These are phyloP conservation scores for Aspergillus brunneoviolaceus DNA, from an alignment of 2,329 filamentous ascomycete genomes.

Conservation along the genomic window DNA sequence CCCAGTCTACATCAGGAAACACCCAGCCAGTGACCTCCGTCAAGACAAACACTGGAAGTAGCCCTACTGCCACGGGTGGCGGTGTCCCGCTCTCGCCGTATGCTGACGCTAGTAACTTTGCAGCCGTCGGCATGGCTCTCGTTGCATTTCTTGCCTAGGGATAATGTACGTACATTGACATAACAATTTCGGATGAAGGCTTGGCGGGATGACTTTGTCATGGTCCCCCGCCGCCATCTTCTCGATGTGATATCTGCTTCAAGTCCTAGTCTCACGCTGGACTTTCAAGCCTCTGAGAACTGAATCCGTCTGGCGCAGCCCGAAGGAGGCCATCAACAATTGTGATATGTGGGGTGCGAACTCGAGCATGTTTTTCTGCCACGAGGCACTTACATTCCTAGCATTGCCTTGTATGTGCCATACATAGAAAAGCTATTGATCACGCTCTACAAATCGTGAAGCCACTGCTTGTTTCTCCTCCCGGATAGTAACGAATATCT, in stretches of 20 bases:
- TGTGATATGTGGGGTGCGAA: background rate
- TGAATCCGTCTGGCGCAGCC: background rate
- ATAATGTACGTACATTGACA: background rate
- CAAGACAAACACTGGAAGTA: slow-evolving; percentile 1
- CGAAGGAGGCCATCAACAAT: background rate
- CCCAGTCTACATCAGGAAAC: background rate
- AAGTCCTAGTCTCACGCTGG: background rate
- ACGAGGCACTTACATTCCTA: background rate
- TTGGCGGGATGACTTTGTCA: background rate
- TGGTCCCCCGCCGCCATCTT: background rate
- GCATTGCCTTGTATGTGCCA: background rate
- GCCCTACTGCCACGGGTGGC: slow-evolving; percentile 18
- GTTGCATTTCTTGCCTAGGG: slow-evolving; percentile 31
- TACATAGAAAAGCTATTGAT: slow-evolving; percentile 9
- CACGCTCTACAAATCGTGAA: slow-evolving; percentile 22
- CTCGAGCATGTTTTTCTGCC: background rate
- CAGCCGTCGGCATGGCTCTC: slow-evolving; percentile 30
- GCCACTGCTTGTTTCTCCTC: slow-evolving; percentile 37
- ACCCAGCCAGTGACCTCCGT: background rate
- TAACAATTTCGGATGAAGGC: background rate
- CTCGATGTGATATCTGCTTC: background rate
- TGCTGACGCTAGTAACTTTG: slow-evolving; percentile 29
- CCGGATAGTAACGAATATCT: slow-evolving; percentile 38
- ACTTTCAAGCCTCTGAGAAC: background rate
- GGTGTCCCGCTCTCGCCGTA: slow-evolving; percentile 25